phyloP scores from a whole-genome alignment of 768 basidiomycete species.

The Galerina marginata region DNA sequence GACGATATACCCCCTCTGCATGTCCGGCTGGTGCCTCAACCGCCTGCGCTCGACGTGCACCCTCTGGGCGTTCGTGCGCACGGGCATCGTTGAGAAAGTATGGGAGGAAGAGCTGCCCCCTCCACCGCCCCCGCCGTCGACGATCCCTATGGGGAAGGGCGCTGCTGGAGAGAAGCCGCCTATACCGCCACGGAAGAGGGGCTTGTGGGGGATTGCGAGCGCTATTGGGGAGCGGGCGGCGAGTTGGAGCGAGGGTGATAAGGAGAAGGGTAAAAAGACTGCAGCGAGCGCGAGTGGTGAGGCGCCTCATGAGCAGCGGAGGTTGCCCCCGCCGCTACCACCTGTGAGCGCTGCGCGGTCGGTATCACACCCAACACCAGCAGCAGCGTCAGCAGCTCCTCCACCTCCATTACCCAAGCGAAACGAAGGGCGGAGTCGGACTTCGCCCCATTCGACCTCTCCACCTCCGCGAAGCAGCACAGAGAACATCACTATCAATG shows the following conservation, averaged over 20 bases:
- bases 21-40: conserved; percentile 83
- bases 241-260: conserved; percentile 53
- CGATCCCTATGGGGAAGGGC: conserved; percentile 19
- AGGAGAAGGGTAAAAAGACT: conserved; percentile 42
- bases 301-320: conserved; percentile 20
- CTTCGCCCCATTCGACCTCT: conserved; percentile 16
- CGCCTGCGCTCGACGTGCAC: conserved; percentile 88
- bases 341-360: conserved; percentile 46
- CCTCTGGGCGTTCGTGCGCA: conserved; percentile 88
- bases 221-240: conserved; percentile 63
- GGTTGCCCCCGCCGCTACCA: conserved; percentile 31
- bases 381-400: neutral
- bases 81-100: conserved; percentile 79
- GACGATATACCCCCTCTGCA: conserved; percentile 81
- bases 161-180: conserved; percentile 55
- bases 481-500: neutral
- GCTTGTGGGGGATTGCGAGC: conserved; percentile 73
- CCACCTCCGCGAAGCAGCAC: conserved; percentile 8
- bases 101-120: conserved; percentile 83
- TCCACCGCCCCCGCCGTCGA: conserved; percentile 37
- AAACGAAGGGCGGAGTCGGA: conserved; percentile 40
- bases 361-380: neutral
- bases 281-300: conserved; percentile 8
- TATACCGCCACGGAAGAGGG: conserved; percentile 64
- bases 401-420: conserved; percentile 58